A percentile compares a stretch with the other conserved stretches of the same genome.
These are phyloP conservation scores for Mycena galopus DNA, from an alignment of 768 basidiomycete genomes.

Conservation along the genomic window DNA sequence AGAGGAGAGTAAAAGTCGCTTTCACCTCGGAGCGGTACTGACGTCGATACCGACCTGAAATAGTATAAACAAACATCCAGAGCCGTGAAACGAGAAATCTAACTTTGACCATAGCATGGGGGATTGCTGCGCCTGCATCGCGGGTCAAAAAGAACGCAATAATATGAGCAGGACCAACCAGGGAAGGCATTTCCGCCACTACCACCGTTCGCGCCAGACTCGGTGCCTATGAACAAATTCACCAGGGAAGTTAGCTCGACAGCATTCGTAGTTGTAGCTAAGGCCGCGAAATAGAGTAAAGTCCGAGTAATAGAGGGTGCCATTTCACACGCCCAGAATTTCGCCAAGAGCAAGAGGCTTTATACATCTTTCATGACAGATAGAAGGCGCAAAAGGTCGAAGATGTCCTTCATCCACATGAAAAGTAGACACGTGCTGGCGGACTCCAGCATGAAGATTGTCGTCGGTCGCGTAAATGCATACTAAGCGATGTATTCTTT, in stretches of 20 bases:
- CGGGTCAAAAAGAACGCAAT: background rate
- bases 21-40: constrained; percentile 52
- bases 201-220: constrained; percentile 58
- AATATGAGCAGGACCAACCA: constrained; percentile 41
- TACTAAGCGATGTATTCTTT: no score
- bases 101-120: constrained; percentile 68
- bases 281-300: constrained; percentile 12
- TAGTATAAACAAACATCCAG: background rate
- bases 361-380: constrained; percentile 8
- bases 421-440: constrained; percentile 12
- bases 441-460: no score
- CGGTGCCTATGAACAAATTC: constrained; percentile 65
- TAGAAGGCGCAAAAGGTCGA: background rate
- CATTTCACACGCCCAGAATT: background rate
- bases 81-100: background rate
- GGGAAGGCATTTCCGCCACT: constrained; percentile 66
- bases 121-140: constrained; percentile 56
- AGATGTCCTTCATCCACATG: constrained; percentile 18
- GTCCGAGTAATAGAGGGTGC: background rate
- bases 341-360: background rate
- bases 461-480: no score
- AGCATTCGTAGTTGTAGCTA: constrained; percentile 11
- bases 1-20: background rate
- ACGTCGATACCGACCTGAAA: constrained; percentile 65
- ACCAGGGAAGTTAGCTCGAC: constrained; percentile 59